Conservation (phyloP, 192 early-diverging fungal genomes). For the Allomyces javanicus region DNA sequence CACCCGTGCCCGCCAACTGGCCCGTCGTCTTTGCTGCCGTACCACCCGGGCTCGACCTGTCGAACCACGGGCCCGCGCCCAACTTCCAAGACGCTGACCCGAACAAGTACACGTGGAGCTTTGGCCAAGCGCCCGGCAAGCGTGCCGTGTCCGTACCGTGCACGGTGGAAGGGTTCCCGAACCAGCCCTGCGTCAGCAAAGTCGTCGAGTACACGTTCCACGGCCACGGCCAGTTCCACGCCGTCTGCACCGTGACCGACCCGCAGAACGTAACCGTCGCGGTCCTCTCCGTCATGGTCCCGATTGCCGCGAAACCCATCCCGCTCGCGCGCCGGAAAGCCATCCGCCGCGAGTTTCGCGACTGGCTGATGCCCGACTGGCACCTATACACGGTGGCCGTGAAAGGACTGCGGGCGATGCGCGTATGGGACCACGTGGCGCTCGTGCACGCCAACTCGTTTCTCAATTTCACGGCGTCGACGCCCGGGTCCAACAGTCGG, state of each 20-base stretch:
- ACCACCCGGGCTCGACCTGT: neutral
- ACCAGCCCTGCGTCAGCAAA: neutral
- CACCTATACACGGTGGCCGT: neutral
- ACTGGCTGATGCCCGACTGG: neutral
- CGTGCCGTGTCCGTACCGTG: neutral
- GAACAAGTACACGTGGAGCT: neutral
- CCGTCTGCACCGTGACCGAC: neutral
- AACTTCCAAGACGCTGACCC: neutral
- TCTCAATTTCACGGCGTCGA: neutral
- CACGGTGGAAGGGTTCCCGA: neutral
- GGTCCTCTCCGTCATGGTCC: neutral
- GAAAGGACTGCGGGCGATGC: neutral
- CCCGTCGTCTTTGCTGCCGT: neutral
- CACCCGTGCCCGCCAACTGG: neutral
- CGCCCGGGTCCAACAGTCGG: neutral
- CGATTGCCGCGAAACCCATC: neutral
- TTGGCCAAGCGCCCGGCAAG: neutral
- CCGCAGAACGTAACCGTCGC: neutral
- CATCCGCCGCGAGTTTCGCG: neutral
- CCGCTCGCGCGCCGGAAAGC: neutral
- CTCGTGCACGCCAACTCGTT: neutral
- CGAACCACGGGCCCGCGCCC: neutral
- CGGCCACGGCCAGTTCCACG: neutral
- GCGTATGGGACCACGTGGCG: neutral
- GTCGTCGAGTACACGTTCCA: conserved; percentile 1